Base-by-base conservation (phyloP, 192 early-diverging fungal species). In the Tieghemiomyces parasiticus region DNA sequence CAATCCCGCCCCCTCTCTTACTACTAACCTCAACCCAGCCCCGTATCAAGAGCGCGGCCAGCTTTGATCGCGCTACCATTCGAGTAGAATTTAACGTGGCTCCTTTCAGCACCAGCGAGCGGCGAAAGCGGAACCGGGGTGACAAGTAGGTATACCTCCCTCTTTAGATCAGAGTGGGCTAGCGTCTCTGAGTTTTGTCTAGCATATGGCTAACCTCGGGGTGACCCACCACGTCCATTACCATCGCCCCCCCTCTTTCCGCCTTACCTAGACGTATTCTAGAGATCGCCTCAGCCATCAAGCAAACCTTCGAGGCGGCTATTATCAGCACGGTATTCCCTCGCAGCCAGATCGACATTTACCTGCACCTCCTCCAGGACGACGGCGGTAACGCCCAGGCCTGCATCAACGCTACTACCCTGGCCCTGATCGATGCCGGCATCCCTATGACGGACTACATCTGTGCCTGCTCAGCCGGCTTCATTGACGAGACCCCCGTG, bases 41-140 rank as follows among this genome's bases (percentile, higher is more conserved):
- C n/a, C n/a, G n/a, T n/a, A n/a, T n/a, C n/a, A n/a, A n/a, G n/a
- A n/a, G n/a, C n/a, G n/a, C n/a, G n/a, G n/a, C n/a, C n/a, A n/a
- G n/a, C n/a, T n/a, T 85, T 61, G 87, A 95, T 63, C 77, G 81
- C 28, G 86, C 89, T 2, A 70, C 79, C 19, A 73, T 98, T 34
- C 88, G 84, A 60, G 95, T 98, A 33, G 90, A 91, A 67, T 89
- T 94, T 70, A 90, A 81, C 61, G 72, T 94, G 0, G 91, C 95
- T 26, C 84, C 86, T 13, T 98, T 98, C 72, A 89, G 88, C 65
- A 85, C 86, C 28, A 87, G 82, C 47, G 90, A 95, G 65, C 82
- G 92, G 44, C 81, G 83, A 66, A 80, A 88, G 66, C 78, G 87
- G 61, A 77, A 80, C n/a, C 85, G 88, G 62, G 79, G 77, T 61